A percentile compares a stretch with the other conserved stretches of the same genome.
Conservation (phyloP, 352 stramenopile genomes). For the Globisporangium polare region DNA sequence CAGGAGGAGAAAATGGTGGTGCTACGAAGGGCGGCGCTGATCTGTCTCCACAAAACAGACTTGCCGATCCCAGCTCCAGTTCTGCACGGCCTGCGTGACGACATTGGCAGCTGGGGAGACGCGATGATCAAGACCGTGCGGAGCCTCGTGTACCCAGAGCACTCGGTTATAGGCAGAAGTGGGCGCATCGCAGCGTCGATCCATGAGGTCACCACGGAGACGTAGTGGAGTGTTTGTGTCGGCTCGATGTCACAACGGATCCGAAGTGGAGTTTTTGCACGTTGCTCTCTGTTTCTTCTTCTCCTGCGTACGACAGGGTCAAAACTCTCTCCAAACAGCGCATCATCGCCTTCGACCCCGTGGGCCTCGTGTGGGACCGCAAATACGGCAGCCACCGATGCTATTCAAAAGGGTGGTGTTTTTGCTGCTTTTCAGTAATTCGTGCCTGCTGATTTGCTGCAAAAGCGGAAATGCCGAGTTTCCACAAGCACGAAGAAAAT, state of each 20-base stretch:
- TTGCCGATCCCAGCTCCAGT: neutral
- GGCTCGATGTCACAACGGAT: too few relatives aligned
- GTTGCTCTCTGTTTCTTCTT: too few relatives aligned
- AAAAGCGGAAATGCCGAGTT: too few relatives aligned
- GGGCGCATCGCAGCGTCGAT: neutral
- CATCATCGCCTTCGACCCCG: too few relatives aligned
- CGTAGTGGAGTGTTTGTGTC: neutral
- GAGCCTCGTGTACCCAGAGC: neutral
- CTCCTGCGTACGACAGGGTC: too few relatives aligned
- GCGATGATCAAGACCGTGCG: conserved; percentile 6
- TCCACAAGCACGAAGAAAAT: too few relatives aligned
- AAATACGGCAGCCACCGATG: too few relatives aligned
- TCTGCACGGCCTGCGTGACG: neutral
- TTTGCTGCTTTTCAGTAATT: too few relatives aligned
- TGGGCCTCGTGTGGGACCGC: too few relatives aligned
- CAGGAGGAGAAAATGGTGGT: conserved; percentile 8
- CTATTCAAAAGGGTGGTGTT: too few relatives aligned
- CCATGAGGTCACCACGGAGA: neutral
- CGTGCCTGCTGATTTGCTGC: neutral
- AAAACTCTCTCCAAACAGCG: too few relatives aligned
- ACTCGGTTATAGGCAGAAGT: neutral
- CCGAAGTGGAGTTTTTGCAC: too few relatives aligned
- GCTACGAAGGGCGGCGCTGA: neutral
- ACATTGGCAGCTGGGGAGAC: conserved; percentile 6
- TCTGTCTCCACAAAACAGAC: conserved; percentile 1